Evolutionary conservation across 1,284 basidiomycete species (phyloP), one percentile per base, ranked within the genome.

Genomic region (Papiliotrema nemorosa): DNA sequence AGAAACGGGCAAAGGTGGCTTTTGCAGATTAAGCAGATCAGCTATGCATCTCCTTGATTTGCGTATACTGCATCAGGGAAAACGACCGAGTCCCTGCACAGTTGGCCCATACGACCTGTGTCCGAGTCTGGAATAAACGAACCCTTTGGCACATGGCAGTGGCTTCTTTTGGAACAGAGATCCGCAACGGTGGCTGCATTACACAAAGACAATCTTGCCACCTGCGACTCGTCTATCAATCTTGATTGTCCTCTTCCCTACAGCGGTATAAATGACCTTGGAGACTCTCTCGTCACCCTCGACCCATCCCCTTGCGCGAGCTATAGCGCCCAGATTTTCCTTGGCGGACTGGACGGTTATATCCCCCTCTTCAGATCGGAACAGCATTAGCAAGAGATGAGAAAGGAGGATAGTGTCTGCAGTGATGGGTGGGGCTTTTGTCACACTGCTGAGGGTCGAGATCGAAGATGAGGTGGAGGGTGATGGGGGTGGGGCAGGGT

Each of bases 141-240:
- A n/a, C n/a, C n/a, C n/a, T n/a, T n/a, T n/a, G n/a, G n/a, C n/a
- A n/a, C n/a, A n/a, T n/a, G n/a, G n/a, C n/a, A n/a, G n/a, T n/a
- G n/a, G n/a, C n/a, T n/a, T n/a, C n/a, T n/a, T n/a, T n/a, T n/a
- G n/a, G n/a, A n/a, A n/a, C n/a, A n/a, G n/a, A n/a, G n/a, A n/a
- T n/a, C n/a, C n/a, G n/a, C n/a, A n/a, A n/a, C n/a, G n/a, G n/a
- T n/a, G n/a, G n/a, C n/a, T n/a, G n/a, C 29, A 31, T 14, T 31
- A 7, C 9, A 31, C 29, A 31, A 31, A 31, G n/a, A 72, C 47
- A 41, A 48, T 61, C 1, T 64, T 62, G 5, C 56, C 55, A 1
- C 55, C 62, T 13, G 62, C 61, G 5, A 54, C 60, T 20, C 61
- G 55, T n/a, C 67, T 51, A 54, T 70, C 69, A 44, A 73, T 69